phyloP scores from a whole-genome alignment of 495 filamentous ascomycete genomes.

The Corynascus novoguineensis region DNA sequence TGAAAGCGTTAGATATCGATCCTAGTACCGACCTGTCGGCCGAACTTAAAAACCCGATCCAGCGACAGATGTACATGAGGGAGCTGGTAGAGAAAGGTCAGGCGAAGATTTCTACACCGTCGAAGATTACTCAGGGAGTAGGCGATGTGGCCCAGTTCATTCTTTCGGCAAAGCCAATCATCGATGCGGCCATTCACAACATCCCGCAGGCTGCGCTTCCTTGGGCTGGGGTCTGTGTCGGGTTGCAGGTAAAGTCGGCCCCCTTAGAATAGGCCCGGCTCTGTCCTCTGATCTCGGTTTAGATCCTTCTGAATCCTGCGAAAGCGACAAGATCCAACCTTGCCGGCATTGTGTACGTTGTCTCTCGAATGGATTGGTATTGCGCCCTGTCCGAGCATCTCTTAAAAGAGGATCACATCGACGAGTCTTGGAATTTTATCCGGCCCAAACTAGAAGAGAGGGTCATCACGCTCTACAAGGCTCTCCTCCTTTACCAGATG shows the following conservation, averaged over 20 bases:
- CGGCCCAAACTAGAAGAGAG: slow-evolving; percentile 13
- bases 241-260: slow-evolving; percentile 14
- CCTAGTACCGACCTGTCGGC: slow-evolving; percentile 4
- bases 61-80: slow-evolving; percentile 9
- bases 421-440: slow-evolving; percentile 8
- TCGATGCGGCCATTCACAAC: slow-evolving; percentile 14
- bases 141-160: slow-evolving; percentile 18
- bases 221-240: slow-evolving; percentile 25
- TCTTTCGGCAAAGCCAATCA: slow-evolving; percentile 19
- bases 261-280: not conserved
- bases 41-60: slow-evolving; percentile 9
- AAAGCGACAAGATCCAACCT: slow-evolving; percentile 28
- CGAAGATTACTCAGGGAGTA: slow-evolving; percentile 16
- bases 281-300: not conserved
- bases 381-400: slow-evolving; percentile 27
- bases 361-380: slow-evolving; percentile 35
- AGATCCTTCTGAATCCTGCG: slow-evolving; percentile 27
- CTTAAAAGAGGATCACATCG: slow-evolving; percentile 11
- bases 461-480: slow-evolving; percentile 11
- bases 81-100: slow-evolving; percentile 18
- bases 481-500: slow-evolving; percentile 4
- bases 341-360: slow-evolving; percentile 27
- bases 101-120: slow-evolving; percentile 16
- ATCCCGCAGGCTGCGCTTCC: slow-evolving; percentile 22
- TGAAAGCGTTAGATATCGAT: not conserved